Conservation (phyloP, 495 filamentous ascomycete genomes). For the Xylaria telfairii region DNA sequence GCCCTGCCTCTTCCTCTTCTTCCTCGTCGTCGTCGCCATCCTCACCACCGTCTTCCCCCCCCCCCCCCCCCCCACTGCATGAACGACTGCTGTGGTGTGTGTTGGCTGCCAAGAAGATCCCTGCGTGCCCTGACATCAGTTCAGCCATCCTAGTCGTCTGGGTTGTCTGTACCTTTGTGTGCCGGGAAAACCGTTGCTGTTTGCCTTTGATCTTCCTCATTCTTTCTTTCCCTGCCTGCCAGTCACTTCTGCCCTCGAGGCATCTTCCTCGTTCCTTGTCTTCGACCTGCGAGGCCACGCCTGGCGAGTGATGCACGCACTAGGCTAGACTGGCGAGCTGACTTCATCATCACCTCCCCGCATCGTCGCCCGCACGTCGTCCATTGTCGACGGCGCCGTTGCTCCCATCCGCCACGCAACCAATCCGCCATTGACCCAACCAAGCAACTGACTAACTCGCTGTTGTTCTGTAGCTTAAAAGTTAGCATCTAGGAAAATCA, state of each 20-base stretch:
- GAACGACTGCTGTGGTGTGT: constrained; percentile 4
- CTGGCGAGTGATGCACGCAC: background rate
- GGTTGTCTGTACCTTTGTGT: background rate
- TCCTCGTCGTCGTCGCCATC: background rate
- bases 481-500: background rate
- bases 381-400: background rate
- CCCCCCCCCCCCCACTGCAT: background rate
- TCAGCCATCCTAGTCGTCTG: background rate
- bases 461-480: background rate
- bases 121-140: constrained; percentile 24
- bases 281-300: background rate
- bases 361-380: background rate
- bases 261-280: background rate
- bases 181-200: background rate
- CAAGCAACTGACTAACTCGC: background rate
- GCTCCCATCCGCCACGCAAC: background rate
- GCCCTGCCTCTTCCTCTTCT: background rate
- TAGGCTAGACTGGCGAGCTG: background rate
- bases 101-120: constrained; percentile 22
- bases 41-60: background rate
- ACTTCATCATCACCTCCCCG: background rate
- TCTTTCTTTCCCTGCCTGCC: background rate
- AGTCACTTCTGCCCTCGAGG: background rate
- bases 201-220: background rate
- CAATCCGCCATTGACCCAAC: background rate